Conservation (phyloP, 257 asterid genomes). For the Solanum sejunctum region DNA sequence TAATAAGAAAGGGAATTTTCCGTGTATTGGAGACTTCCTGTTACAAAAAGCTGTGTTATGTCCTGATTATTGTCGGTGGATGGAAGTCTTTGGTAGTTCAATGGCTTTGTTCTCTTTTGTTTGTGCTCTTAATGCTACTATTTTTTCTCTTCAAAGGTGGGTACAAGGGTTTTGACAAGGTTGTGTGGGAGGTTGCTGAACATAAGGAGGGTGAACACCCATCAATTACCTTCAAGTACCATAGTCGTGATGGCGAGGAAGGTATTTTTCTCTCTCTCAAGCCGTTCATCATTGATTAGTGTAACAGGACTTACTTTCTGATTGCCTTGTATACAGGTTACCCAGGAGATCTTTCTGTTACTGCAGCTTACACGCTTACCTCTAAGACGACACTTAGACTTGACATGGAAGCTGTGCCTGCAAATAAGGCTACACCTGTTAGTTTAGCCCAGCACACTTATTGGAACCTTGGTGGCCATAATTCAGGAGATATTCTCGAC, state of each 20-base stretch:
- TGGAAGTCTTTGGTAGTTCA: neutral
- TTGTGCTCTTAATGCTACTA: neutral
- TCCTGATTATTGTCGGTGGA: neutral
- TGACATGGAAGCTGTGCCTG: constrained; percentile 87
- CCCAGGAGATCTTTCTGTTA: constrained; percentile 73
- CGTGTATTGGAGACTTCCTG: neutral
- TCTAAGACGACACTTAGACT: constrained; percentile 73
- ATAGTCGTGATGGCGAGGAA: constrained; percentile 89
- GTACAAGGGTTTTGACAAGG: constrained; percentile 89
- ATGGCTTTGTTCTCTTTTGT: neutral
- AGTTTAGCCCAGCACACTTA: constrained; percentile 93
- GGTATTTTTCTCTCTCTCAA: constrained; percentile 26
- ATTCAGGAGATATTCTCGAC: constrained; percentile 54
- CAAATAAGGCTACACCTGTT: constrained; percentile 72
- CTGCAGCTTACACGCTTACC: constrained; percentile 64
- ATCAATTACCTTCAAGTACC: constrained; percentile 75
- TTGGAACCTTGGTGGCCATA: constrained; percentile 88
- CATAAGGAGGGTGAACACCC: constrained; percentile 69
- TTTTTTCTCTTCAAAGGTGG: constrained; percentile 48
- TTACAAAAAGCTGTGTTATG: neutral
- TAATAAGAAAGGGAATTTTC: neutral
- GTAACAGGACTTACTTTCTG: neutral
- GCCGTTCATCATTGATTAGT: neutral
- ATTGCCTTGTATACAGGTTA: constrained; percentile 46
- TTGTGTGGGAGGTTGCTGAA: constrained; percentile 85